These are phyloP conservation scores for Pseudogymnoascus sp. DNA, from an alignment of 2,329 filamentous ascomycete genomes.

Conservation along the genomic window DNA sequence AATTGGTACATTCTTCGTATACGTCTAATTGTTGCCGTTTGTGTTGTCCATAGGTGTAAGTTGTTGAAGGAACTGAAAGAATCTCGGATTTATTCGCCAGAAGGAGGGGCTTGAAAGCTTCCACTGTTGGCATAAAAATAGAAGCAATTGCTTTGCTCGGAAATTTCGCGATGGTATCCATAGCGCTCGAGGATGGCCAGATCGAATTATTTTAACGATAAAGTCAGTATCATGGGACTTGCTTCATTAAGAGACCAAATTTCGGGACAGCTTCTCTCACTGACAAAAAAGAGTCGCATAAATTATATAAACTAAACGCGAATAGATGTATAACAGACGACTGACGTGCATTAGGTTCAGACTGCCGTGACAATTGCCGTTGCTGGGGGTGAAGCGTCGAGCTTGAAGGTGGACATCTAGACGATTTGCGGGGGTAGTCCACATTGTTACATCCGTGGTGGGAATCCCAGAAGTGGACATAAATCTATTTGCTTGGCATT, in stretches of 20 bases:
- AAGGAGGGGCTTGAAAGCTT: slow-evolving; percentile 25
- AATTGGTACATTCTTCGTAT: slow-evolving; percentile 18
- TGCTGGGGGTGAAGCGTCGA: neutral
- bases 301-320: neutral
- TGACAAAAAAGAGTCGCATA: neutral
- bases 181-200: neutral
- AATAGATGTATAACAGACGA: neutral
- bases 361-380: neutral
- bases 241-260: neutral
- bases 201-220: neutral
- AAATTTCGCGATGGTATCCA: neutral
- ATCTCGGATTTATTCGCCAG: slow-evolving; percentile 23
- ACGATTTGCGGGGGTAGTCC: neutral
- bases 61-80: slow-evolving; percentile 20
- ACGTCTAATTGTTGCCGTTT: slow-evolving; percentile 28
- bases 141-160: slow-evolving; percentile 15
- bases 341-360: neutral
- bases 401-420: neutral
- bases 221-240: neutral
- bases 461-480: neutral
- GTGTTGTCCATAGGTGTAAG: slow-evolving; percentile 25
- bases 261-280: neutral
- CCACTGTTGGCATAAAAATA: slow-evolving; percentile 22
- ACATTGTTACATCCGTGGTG: neutral
- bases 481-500: neutral